A percentile compares a stretch with the other conserved stretches of the same genome.
phyloP scores from a whole-genome alignment of 2,329 filamentous ascomycete genomes.

The Capronia epimyces region DNA sequence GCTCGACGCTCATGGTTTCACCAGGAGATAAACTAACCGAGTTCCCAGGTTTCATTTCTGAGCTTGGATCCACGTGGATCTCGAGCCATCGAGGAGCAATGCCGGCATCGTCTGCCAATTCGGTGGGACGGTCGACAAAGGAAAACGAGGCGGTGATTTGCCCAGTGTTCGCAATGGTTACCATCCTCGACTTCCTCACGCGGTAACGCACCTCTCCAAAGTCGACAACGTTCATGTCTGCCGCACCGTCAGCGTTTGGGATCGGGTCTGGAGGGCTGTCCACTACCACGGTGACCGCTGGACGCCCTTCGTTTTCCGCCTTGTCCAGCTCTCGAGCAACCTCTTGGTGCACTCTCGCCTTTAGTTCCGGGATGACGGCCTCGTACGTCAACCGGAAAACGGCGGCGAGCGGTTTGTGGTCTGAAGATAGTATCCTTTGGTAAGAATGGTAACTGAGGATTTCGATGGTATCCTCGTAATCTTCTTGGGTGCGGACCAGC shows the following conservation, averaged over 20 bases:
- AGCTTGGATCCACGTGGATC: constrained; percentile 53
- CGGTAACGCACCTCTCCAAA: constrained; percentile 72
- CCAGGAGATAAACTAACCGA: constrained; percentile 72
- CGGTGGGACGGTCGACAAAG: constrained; percentile 59
- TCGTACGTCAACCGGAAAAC: constrained; percentile 82
- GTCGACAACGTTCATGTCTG: constrained; percentile 56
- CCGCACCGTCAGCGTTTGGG: constrained; percentile 39
- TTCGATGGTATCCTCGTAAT: constrained; percentile 46
- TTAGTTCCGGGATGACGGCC: constrained; percentile 76
- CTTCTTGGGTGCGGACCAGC: constrained; percentile 27
- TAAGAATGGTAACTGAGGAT: constrained; percentile 76
- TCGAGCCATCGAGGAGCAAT: constrained; percentile 63
- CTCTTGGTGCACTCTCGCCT: constrained; percentile 76
- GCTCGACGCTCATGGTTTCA: constrained; percentile 66
- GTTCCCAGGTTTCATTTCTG: constrained; percentile 30
- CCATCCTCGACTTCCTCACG: constrained; percentile 56
- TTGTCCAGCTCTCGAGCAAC: constrained; percentile 83
- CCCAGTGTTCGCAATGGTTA: constrained; percentile 91
- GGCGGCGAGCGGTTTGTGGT: constrained; percentile 87
- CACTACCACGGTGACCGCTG: constrained; percentile 74
- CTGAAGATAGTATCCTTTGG: constrained; percentile 82
- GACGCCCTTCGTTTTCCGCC: constrained; percentile 83
- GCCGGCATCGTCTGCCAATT: constrained; percentile 11
- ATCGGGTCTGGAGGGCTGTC: constrained; percentile 50
- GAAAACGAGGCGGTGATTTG: constrained; percentile 71